phyloP scores from a whole-genome alignment of 106 monocot species.

The Phalaenopsis aphrodite region DNA sequence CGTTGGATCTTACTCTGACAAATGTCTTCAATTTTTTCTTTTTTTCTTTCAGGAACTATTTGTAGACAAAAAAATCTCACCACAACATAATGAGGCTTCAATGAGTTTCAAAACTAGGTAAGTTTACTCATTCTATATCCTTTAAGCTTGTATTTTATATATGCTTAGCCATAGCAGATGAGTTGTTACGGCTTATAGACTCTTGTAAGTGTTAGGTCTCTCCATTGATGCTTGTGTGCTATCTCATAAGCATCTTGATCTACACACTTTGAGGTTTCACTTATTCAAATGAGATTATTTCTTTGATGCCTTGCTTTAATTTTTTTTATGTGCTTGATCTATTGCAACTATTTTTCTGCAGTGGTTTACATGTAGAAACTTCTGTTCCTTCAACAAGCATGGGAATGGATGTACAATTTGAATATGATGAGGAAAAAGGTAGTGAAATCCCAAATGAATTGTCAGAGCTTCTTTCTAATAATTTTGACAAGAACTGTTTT shows the following conservation, averaged over 20 bases:
- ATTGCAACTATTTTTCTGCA: constrained; percentile 16
- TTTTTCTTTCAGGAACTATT: constrained; percentile 52
- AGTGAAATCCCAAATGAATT: constrained; percentile 30
- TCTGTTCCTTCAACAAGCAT: constrained; percentile 32
- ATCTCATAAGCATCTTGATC: background rate
- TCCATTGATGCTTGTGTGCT: background rate
- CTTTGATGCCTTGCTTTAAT: background rate
- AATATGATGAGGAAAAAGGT: constrained; percentile 15
- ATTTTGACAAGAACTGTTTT: constrained; percentile 7
- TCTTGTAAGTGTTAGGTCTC: background rate
- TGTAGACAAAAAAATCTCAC: constrained; percentile 39
- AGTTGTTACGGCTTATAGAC: background rate
- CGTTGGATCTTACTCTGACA: background rate
- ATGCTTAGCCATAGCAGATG: background rate
- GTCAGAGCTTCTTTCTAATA: constrained; percentile 17
- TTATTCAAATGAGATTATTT: background rate
- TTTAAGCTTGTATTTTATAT: background rate
- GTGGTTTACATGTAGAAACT: constrained; percentile 34
- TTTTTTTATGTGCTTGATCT: background rate
- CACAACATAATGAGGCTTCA: constrained; percentile 26
- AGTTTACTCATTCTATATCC: constrained; percentile 12
- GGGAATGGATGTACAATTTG: constrained; percentile 45
- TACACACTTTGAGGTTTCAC: background rate
- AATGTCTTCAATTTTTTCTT: constrained; percentile 3
- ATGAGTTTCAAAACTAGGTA: constrained; percentile 39